Evolutionary conservation across 768 basidiomycete genomes (phyloP).

Genomic region (Hypsizygus marmoreus): DNA sequence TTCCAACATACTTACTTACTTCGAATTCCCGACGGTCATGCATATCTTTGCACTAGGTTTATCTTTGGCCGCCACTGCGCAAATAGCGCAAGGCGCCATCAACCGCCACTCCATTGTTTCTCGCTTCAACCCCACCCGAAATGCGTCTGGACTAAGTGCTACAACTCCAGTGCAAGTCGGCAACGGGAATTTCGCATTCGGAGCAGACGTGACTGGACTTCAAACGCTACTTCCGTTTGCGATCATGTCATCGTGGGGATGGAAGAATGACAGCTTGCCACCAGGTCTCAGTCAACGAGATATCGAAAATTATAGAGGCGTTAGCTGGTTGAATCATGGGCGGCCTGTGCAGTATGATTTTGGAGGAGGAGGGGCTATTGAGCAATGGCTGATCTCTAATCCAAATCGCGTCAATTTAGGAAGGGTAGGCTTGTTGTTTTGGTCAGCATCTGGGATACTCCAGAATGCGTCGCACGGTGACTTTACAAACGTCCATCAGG

Average conservation of each 20-base stretch:
- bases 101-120: slow-evolving; percentile 47
- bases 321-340: slow-evolving; percentile 53
- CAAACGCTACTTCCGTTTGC: slow-evolving; percentile 59
- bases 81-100: too few relatives aligned
- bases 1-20: too few relatives aligned
- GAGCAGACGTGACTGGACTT: slow-evolving; percentile 57
- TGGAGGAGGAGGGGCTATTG: slow-evolving; percentile 43
- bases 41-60: too few relatives aligned
- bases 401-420: slow-evolving; percentile 61
- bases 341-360: slow-evolving; percentile 52
- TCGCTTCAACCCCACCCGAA: slow-evolving; percentile 52
- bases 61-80: too few relatives aligned
- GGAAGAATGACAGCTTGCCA: slow-evolving; percentile 61
- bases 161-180: slow-evolving; percentile 60
- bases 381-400: slow-evolving; percentile 60
- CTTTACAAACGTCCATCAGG: slow-evolving; percentile 37
- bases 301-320: slow-evolving; percentile 48
- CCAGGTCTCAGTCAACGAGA: slow-evolving; percentile 41
- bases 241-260: slow-evolving; percentile 61
- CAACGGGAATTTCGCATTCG: slow-evolving; percentile 65
- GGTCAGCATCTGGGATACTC: slow-evolving; percentile 24
- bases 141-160: slow-evolving; percentile 37
- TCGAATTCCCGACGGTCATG: too few relatives aligned
- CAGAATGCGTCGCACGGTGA: slow-evolving; percentile 39
- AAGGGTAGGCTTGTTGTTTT: slow-evolving; percentile 48